A percentile compares a stretch with the other conserved stretches of the same genome.
These are phyloP conservation scores for Ceriops tagal DNA, from an alignment of 345 rosid genomes.

Conservation along the genomic window DNA sequence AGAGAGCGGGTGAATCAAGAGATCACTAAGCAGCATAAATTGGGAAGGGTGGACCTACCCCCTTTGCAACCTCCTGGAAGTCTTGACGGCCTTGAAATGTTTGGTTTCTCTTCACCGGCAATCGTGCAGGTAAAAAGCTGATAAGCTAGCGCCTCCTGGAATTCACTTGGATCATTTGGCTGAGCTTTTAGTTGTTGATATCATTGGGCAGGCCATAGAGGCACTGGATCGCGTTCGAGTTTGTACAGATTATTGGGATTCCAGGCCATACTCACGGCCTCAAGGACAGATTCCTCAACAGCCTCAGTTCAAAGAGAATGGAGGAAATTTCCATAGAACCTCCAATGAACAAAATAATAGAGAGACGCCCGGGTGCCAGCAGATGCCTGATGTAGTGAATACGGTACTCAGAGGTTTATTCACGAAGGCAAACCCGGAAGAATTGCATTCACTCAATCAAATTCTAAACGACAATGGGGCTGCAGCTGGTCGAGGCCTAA, in stretches of 20 bases:
- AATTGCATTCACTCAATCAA: constrained; percentile 47
- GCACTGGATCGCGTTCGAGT: constrained; percentile 78
- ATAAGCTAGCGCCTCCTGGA: no score
- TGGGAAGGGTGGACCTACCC: constrained; percentile 68
- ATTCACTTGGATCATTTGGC: no score
- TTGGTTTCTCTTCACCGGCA: constrained; percentile 88
- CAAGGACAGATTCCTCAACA: constrained; percentile 63
- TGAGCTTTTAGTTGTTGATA: no score
- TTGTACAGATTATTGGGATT: constrained; percentile 90
- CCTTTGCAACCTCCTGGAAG: constrained; percentile 94
- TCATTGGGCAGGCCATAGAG: constrained; percentile 63
- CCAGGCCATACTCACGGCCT: constrained; percentile 85
- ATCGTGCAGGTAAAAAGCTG: constrained; percentile 65
- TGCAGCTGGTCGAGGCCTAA: constrained; percentile 30
- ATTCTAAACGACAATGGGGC: constrained; percentile 38
- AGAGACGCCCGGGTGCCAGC: constrained; percentile 20
- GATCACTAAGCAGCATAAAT: constrained; percentile 76
- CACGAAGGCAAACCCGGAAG: constrained; percentile 71
- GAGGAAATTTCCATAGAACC: constrained; percentile 20
- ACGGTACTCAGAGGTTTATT: constrained; percentile 47
- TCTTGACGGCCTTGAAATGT: constrained; percentile 95
- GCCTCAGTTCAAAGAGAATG: constrained; percentile 31
- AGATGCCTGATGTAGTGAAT: constrained; percentile 35
- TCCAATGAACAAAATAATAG: constrained; percentile 21
- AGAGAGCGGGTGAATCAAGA: constrained; percentile 89